Percentiles rank a stretch among this genome's conserved stretches.
These are phyloP conservation scores for Endocalyx cinctus DNA, from an alignment of 2,329 filamentous ascomycete genomes.

Conservation along the genomic window DNA sequence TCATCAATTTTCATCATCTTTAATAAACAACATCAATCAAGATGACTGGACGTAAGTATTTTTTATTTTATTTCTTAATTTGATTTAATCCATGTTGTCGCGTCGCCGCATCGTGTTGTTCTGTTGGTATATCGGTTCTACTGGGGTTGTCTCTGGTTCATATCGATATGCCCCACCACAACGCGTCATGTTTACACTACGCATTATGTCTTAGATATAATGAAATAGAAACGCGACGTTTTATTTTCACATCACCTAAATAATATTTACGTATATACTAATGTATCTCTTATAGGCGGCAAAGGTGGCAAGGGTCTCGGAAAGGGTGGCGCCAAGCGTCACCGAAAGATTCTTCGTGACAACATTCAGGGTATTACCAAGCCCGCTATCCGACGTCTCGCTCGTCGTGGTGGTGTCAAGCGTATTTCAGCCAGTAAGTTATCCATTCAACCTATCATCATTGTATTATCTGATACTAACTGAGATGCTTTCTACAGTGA, in stretches of 20 bases:
- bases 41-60: slow-evolving; percentile 69
- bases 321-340: slow-evolving; percentile 97
- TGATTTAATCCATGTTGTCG: too few species aligned
- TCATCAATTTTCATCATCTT: slow-evolving; percentile 12
- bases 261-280: too few species aligned
- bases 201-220: too few species aligned
- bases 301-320: slow-evolving; percentile 97
- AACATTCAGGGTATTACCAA: slow-evolving; percentile 99
- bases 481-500: slow-evolving; percentile 50
- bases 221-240: too few species aligned
- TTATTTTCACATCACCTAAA: too few species aligned
- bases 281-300: slow-evolving; percentile 60
- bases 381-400: slow-evolving; percentile 96
- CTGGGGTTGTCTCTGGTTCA: too few species aligned
- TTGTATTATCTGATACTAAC: slow-evolving; percentile 4
- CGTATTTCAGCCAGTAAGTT: slow-evolving; percentile 91
- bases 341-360: slow-evolving; percentile 98
- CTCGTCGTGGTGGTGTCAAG: slow-evolving; percentile 99
- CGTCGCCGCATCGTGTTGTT: slow-evolving; percentile 6
- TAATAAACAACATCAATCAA: slow-evolving; percentile 37
- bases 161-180: too few species aligned
- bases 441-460: slow-evolving; percentile 11
- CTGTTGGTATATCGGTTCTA: too few species aligned
- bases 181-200: slow-evolving; percentile 26
- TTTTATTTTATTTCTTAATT: slow-evolving; percentile 11